Conservation (phyloP, 2,329 filamentous ascomycete genomes). For the Pseudopithomyces chartarum region DNA sequence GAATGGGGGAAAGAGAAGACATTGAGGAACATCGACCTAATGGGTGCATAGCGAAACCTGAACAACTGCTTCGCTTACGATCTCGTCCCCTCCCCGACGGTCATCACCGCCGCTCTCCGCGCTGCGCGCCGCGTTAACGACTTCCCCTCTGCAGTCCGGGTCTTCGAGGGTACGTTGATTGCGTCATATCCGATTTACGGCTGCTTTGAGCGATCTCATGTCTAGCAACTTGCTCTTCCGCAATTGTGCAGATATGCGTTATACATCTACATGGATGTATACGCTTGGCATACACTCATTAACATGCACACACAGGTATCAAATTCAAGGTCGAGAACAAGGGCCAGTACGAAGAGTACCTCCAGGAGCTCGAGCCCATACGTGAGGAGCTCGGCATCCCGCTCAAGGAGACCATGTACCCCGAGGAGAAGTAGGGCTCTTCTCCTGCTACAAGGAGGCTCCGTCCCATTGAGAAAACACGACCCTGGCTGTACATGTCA, state of each 20-base stretch:
- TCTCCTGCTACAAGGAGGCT: slow-evolving; percentile 5
- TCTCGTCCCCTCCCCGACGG: slow-evolving; percentile 91
- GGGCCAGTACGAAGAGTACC: slow-evolving; percentile 94
- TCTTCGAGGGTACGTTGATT: slow-evolving; percentile 85
- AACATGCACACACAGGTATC: slow-evolving; percentile 67
- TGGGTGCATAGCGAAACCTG: slow-evolving; percentile 73
- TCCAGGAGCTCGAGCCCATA: slow-evolving; percentile 88
- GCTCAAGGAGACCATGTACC: slow-evolving; percentile 92
- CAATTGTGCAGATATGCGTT: not conserved
- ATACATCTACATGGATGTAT: not conserved
- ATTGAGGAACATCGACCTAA: slow-evolving; percentile 20
- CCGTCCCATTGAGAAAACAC: slow-evolving; percentile 16
- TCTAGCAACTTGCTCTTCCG: not conserved
- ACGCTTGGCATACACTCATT: slow-evolving; percentile 22
- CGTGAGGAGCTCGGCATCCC: slow-evolving; percentile 91
- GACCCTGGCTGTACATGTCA: slow-evolving; percentile 26
- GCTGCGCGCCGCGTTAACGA: slow-evolving; percentile 97
- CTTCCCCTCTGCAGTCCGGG: slow-evolving; percentile 95
- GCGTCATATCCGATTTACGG: not conserved
- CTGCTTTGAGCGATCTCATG: not conserved
- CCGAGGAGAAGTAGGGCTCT: slow-evolving; percentile 51
- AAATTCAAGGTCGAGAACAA: slow-evolving; percentile 99
- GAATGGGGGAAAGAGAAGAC: slow-evolving; percentile 6
- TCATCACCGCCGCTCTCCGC: slow-evolving; percentile 88
- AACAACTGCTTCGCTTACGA: slow-evolving; percentile 99